Conservation (phyloP, 2,329 filamentous ascomycete species). For the Septoria linicola region DNA sequence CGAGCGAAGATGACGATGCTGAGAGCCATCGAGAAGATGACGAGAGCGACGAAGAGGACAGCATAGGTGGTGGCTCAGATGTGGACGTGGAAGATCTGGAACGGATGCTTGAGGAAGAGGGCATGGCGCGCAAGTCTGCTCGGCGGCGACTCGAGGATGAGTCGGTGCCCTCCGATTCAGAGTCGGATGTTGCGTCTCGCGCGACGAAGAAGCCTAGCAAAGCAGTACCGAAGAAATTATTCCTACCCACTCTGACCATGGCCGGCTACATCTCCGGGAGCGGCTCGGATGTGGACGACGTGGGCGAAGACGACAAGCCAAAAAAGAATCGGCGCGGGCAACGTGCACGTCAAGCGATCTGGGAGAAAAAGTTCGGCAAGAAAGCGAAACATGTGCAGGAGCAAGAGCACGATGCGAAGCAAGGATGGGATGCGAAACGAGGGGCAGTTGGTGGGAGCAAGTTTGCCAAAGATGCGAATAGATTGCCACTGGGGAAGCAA, state of each 20-base stretch:
- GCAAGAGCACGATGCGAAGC: constrained; percentile 46
- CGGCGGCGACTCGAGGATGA: constrained; percentile 17
- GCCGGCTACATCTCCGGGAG: constrained; percentile 77
- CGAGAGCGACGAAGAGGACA: constrained; percentile 34
- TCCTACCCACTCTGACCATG: constrained; percentile 72
- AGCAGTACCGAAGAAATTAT: constrained; percentile 52
- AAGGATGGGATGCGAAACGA: constrained; percentile 59
- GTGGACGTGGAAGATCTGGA: constrained; percentile 32
- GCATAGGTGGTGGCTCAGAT: constrained; percentile 16
- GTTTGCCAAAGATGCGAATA: constrained; percentile 25
- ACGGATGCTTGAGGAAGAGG: constrained; percentile 29
- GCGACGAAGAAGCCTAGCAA: constrained; percentile 28
- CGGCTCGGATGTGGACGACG: constrained; percentile 66
- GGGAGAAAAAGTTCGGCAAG: constrained; percentile 75
- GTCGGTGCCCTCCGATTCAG: constrained; percentile 25
- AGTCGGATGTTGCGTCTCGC: constrained; percentile 27
- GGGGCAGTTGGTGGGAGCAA: constrained; percentile 47
- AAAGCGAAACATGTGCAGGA: constrained; percentile 66
- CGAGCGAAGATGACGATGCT: constrained; percentile 19
- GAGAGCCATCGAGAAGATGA: constrained; percentile 35
- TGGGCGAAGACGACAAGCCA: constrained; percentile 50
- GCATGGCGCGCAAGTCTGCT: constrained; percentile 14
- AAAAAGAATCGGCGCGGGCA: constrained; percentile 77
- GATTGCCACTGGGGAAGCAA: constrained; percentile 18
- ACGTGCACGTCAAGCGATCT: constrained; percentile 72